These are phyloP conservation scores for Ceratocystis huliohia DNA, from an alignment of 2,329 filamentous ascomycete species.

Conservation along the genomic window DNA sequence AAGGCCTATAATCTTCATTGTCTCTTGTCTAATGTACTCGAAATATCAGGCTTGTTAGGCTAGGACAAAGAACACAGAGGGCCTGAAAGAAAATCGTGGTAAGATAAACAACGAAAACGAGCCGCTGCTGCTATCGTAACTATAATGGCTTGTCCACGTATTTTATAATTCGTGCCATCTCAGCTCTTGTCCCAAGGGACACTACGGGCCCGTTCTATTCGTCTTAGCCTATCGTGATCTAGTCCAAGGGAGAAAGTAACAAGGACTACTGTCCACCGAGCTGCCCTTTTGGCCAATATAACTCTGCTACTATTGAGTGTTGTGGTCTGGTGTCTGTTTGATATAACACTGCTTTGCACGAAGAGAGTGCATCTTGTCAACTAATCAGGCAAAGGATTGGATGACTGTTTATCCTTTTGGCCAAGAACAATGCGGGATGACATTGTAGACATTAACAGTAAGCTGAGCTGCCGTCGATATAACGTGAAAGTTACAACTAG, in stretches of 20 bases:
- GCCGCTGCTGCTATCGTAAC: no score
- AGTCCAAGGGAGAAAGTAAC: background rate
- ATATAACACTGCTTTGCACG: background rate
- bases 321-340: no score
- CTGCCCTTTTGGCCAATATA: background rate
- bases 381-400: background rate
- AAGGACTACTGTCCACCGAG: background rate
- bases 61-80: background rate
- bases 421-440: background rate
- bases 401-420: no score
- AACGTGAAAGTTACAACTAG: background rate
- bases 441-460: background rate
- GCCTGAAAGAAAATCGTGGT: background rate
- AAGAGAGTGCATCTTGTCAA: background rate
- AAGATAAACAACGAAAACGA: background rate
- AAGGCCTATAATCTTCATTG: background rate
- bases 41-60: background rate
- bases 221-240: background rate
- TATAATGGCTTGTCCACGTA: background rate
- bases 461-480: background rate
- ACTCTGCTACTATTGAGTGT: background rate
- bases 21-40: background rate
- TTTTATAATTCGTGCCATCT: background rate
- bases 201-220: background rate
- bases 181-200: background rate